Base-by-base conservation (phyloP, 106 monocot genomes). In the Dactylorhiza incarnata region DNA sequence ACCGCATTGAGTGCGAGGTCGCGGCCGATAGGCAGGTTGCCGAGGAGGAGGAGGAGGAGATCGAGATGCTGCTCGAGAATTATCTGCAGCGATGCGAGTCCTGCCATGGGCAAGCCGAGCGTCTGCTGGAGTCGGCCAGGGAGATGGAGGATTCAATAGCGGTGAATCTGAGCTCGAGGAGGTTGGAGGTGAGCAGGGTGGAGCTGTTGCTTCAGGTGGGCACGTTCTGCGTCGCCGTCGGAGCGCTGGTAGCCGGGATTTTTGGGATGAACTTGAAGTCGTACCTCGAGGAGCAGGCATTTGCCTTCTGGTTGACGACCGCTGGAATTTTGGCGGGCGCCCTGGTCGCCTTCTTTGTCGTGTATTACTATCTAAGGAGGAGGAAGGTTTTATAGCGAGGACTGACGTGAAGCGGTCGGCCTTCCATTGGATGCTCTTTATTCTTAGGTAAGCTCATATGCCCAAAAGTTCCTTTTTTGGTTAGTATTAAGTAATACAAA, bases 71-170 rank as follows among this genome's bases (percentile, higher is more conserved):
- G 9, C 73, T 97, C 81, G 97, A 97, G 83, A 97, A 91, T 66
- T 97, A 94, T 85, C 85, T 97, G 69, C 91, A 94, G 79, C 87
- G 94, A 91, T 94, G 97, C 71, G 97, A 99, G 86, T 91, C 94
- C 22, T 94, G 94, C 74, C 97, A 99, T 81, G 89, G 94, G 75
- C 97, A 99, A 82, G 94, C 97, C 68, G 94, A 99, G 76, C 91
- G 89, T 70, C 89, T 99, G 74, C 91, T 99, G 79, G 89, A 99
- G 82, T 94, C 94, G 69, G 97, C 97, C 16, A 99, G 76, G 80
- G 97, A 99, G 88, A 99, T 99, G 97, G 97, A 99, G 76, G 97
- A 99, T 66, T 99, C 97, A 0, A 94, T 99, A 85, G 94, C 97
- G 61, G 97, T 99, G 47, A 99, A 91, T 76, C 68, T 99, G 78